These are phyloP conservation scores for Rhizopogon rudus DNA, from an alignment of 768 basidiomycete genomes.

Conservation along the genomic window DNA sequence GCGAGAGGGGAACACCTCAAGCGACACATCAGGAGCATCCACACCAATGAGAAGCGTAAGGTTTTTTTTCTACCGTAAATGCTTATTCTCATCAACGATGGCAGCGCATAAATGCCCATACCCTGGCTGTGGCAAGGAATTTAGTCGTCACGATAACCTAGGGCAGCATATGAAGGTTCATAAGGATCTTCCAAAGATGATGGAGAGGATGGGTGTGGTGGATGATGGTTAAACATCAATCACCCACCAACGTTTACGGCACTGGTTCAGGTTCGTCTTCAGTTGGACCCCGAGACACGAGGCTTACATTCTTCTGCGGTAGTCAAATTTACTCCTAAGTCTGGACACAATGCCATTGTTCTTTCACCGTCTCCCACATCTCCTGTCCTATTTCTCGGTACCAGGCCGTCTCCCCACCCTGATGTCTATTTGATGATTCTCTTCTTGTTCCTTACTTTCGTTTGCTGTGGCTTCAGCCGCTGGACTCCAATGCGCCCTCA, in stretches of 20 bases:
- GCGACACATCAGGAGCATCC: slow-evolving; percentile 82
- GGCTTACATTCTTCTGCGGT: background rate
- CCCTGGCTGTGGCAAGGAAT: slow-evolving; percentile 77
- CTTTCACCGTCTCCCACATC: background rate
- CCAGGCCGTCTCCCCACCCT: background rate
- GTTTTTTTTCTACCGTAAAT: slow-evolving; percentile 6
- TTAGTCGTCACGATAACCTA: slow-evolving; percentile 84
- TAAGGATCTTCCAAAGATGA: slow-evolving; percentile 29
- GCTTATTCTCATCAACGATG: slow-evolving; percentile 8
- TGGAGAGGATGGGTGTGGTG: slow-evolving; percentile 17
- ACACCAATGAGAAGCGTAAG: slow-evolving; percentile 91
- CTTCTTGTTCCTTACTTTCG: background rate
- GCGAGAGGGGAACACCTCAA: slow-evolving; percentile 87
- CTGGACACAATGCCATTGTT: background rate
- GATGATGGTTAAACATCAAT: background rate
- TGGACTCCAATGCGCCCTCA: background rate
- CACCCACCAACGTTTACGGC: background rate
- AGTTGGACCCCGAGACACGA: no score
- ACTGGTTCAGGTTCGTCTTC: background rate
- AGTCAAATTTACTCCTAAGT: background rate
- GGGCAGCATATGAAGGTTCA: slow-evolving; percentile 87
- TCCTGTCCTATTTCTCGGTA: background rate
- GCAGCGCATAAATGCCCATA: slow-evolving; percentile 78
- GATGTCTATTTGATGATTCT: background rate
- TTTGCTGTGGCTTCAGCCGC: background rate